Evolutionary conservation across 768 basidiomycete species (phyloP).

Genomic region (Termitomyces sp.): DNA sequence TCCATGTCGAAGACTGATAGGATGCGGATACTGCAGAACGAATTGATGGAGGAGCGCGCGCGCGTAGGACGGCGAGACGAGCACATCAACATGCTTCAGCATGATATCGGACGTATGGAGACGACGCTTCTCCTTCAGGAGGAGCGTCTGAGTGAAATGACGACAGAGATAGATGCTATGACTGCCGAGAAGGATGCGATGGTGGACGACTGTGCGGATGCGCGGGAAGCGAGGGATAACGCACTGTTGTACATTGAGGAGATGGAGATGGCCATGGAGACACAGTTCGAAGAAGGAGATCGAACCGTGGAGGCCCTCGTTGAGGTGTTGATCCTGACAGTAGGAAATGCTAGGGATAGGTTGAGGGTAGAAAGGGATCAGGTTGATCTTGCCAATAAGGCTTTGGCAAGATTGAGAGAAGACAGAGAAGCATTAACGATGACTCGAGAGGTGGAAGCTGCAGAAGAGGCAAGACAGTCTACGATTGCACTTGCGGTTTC

Average conservation of each 20-base stretch:
- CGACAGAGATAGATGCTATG: conserved; percentile 59
- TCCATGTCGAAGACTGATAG: conserved; percentile 54
- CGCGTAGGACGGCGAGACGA: conserved; percentile 63
- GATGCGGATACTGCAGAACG: conserved; percentile 47
- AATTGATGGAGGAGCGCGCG: conserved; percentile 64
- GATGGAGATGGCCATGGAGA: conserved; percentile 55
- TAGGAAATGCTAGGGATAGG: conserved; percentile 23
- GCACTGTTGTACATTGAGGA: conserved; percentile 50
- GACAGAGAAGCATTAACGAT: conserved; percentile 1
- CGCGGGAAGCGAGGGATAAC: conserved; percentile 65
- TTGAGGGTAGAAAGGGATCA: conserved; percentile 8
- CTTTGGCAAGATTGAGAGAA: conserved; percentile 5
- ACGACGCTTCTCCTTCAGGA: conserved; percentile 71
- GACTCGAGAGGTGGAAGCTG: conserved; percentile 4
- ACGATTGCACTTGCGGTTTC: conserved; percentile 21
- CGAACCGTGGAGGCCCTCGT: conserved; percentile 31
- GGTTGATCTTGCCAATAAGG: conserved; percentile 4
- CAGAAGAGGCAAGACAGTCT: conserved; percentile 14
- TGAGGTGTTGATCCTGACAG: conserved; percentile 30
- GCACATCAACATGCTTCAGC: conserved; percentile 73
- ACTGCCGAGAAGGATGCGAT: conserved; percentile 68
- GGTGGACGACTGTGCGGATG: conserved; percentile 81
- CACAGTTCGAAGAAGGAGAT: conserved; percentile 23
- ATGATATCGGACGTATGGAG: conserved; percentile 73
- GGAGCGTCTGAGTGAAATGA: conserved; percentile 68